Evolutionary conservation across 257 asterid genomes (phyloP).

Genomic region (Jacaranda copaia): DNA sequence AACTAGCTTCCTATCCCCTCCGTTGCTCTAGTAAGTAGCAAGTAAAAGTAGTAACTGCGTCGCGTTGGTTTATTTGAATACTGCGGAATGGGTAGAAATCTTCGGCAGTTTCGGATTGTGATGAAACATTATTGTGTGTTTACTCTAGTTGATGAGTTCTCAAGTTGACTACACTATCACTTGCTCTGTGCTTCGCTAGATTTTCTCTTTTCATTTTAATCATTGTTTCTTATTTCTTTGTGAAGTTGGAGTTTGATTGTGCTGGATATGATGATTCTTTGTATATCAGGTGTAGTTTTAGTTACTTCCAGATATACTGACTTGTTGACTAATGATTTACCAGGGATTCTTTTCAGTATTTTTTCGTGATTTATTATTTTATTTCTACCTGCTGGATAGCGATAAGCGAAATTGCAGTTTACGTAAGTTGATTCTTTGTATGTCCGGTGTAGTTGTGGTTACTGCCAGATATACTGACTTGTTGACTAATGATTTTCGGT

Average conservation of each 20-base stretch:
- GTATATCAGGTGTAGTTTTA: background rate
- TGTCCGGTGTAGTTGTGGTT: background rate
- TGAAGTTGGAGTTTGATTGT: constrained; percentile 4
- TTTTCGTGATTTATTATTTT: background rate
- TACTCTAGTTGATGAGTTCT: constrained; percentile 16
- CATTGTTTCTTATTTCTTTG: too few relatives aligned
- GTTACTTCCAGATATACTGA: background rate
- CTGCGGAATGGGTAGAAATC: background rate
- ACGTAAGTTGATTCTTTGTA: background rate
- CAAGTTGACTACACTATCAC: constrained; percentile 2
- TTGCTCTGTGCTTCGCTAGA: background rate
- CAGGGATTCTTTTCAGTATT: too few relatives aligned
- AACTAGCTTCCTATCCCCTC: constrained; percentile 26
- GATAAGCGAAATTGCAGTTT: background rate
- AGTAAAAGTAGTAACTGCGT: background rate
- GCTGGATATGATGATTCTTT: constrained; percentile 1
- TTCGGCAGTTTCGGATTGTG: background rate
- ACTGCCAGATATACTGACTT: background rate
- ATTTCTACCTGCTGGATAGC: background rate
- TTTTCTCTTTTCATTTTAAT: too few relatives aligned
- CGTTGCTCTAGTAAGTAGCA: constrained; percentile 41
- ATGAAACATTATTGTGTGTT: background rate
- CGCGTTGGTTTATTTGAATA: background rate
- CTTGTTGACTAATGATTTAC: too few relatives aligned
- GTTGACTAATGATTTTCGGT: constrained; percentile 3